These are phyloP conservation scores for Elsinoe australis DNA, from an alignment of 2,329 filamentous ascomycete genomes.

Conservation along the genomic window DNA sequence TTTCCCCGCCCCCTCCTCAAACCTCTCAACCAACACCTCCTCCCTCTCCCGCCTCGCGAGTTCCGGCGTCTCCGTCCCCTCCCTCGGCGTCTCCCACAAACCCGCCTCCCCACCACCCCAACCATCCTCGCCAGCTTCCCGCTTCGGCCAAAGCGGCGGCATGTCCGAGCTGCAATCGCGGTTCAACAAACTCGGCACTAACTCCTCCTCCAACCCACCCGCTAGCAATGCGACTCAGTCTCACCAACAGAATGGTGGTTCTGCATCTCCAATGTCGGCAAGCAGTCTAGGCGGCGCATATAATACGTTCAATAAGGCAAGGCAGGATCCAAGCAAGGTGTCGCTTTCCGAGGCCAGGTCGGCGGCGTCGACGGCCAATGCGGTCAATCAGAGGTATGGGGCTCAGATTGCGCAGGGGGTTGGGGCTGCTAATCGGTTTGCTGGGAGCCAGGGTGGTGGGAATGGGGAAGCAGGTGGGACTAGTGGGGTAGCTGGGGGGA, in stretches of 20 bases:
- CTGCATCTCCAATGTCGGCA: conserved; percentile 4
- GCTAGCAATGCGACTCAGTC: no score
- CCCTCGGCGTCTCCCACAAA: conserved; percentile 59
- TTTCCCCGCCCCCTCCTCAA: conserved; percentile 1
- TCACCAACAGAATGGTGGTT: no score
- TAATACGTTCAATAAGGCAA: conserved; percentile 52
- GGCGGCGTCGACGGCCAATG: conserved; percentile 55
- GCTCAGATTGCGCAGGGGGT: conserved; percentile 26
- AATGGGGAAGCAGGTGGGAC: not conserved
- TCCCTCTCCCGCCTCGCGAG: conserved; percentile 51
- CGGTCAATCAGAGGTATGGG: conserved; percentile 63
- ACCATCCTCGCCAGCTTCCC: conserved; percentile 28
- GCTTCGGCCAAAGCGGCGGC: conserved; percentile 36
- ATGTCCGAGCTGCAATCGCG: conserved; percentile 61
- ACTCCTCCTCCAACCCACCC: conserved; percentile 25
- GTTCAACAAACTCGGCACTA: conserved; percentile 43
- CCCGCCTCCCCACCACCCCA: conserved; percentile 22
- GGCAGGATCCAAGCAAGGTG: conserved; percentile 54
- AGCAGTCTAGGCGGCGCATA: conserved; percentile 55
- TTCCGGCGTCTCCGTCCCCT: conserved; percentile 71
- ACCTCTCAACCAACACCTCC: conserved; percentile 37
- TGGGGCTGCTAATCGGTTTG: conserved; percentile 9
- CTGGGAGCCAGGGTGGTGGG: not conserved
- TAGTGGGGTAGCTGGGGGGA: not conserved
- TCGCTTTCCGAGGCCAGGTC: conserved; percentile 51